Evolutionary conservation across 1,284 basidiomycete species (phyloP), one percentile per base, ranked within the genome.

Genomic region (Ustilago tritici): DNA sequence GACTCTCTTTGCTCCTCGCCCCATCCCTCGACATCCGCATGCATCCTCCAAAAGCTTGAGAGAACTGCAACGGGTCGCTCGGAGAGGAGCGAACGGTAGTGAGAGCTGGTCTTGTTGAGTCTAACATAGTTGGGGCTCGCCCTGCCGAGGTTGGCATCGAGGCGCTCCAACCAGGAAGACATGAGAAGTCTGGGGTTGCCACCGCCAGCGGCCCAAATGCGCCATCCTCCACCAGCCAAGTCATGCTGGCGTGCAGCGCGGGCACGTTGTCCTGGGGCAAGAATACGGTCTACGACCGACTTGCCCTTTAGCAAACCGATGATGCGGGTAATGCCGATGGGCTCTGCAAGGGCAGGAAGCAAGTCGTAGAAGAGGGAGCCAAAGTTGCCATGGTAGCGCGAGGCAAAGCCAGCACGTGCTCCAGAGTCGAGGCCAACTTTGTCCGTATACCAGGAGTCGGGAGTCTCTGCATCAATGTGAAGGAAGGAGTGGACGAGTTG

Each of bases 1-100:
- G 53, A 62, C 35, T 65, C 59, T 28, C 75, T 56, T 49, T 82
- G 80, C 38, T 70, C 61, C 46, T 74, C 55, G 15, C 61, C 80
- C 78, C 78, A 82, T 2, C 80, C 80, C 5, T 70, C 49, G 11
- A 78, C 55, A 35, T 82, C 80, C 11, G 65, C 58, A 36, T 79
- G 78, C 1, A 82, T 59, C 62, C 75, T 72, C 80, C 80, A 82
- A 40, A 82, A 82, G 65, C 64, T 69, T 34, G 74, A 76, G 7
- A 82, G 71, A 17, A 82, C 75, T 14, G 80, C 80, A 10, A 70
- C 61, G 2, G 80, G 80, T 7, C 73, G 72, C 17, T 62, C 62
- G 31, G 70, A 46, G 28, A 78, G 36, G n/a, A 76, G 53, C 1
- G 53, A 19, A 8, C 60, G 56, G 36, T 77, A 73, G 2, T 69